Evolutionary conservation across 805 yeast species (phyloP), one percentile per base, ranked within the genome.

Genomic region (Candida parachauliodes): DNA sequence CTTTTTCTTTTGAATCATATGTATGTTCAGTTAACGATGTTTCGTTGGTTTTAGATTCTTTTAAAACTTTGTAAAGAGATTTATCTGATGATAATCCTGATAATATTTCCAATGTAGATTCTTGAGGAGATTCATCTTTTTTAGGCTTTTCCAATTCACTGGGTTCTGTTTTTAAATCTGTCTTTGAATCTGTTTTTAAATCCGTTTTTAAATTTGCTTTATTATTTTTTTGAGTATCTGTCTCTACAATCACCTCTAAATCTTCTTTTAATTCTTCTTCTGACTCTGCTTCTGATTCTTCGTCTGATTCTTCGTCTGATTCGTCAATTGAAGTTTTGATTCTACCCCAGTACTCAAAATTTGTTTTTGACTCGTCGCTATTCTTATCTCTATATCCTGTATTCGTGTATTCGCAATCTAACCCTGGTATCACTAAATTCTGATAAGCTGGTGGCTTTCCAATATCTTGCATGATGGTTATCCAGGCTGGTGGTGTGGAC

Each of bases 401-500:
- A 38, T 67, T 68, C 4, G 49, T 45, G 41, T 68, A 67, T 28
- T 58, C 57, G 3, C 48, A 45, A 41, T 68, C 72, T 12, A 68
- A 39, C 1, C 73, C 74, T 1, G 74, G 87, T 6, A 86, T 72
- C 23, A 68, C 61, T 55, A 87, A 62, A 26, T 74, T 70, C 2
- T 81, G 80, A 59, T 87, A 89, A 14, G 88, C 72, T 0, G 96
- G 96, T 0, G 98, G 96, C 19, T 83, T 78, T 0, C 97, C 97
- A 10, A 75, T 50, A 39, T 74, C 68, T 37, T 71, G 72, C 85
- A 89, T 81, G 25, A 74, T 73, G 2, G 69, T 57, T 16, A 81
- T 69, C 97, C 97, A 91, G 0, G 96, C 96, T 2, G 88, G 88
- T 5, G 81, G 71, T 1, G 66, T 62, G 8, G 47, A 46, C 6